Evolutionary conservation across 1,139 yeast species (phyloP), one percentile per base, ranked within the genome.

Genomic region (Casaregolazyma lundiana): DNA sequence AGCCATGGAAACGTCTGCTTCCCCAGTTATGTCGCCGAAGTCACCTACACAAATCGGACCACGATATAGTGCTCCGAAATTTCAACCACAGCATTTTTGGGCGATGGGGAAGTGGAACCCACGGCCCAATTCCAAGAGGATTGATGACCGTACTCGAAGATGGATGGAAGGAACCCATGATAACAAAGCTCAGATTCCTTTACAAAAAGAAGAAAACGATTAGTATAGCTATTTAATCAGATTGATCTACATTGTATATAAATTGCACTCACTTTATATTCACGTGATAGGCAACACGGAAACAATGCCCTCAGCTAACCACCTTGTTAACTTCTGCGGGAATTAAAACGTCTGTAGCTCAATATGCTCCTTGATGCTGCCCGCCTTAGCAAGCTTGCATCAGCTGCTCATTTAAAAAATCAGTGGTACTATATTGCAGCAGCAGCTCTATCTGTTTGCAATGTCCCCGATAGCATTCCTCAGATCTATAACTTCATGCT

Each of bases 371-470:
- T 84, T 8, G 84, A 83, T 3, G 73, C 90, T 0, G 81, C 80
- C 51, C 70, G 92, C 50, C 71, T 87, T 18, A 75, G 76, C 0
- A 72, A 72, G 49, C 66, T 88, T 34, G 66, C 80, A 0, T 58
- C 68, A 4, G 69, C 82, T 70, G 68, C 87, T 51, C 67, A 72
- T 61, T 63, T 84, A 62, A 57, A 77, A 66, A 50, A 65, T 57
- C 63, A 77, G 22, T 89, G 97, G 96, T 86, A 81, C 60, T 70
- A 73, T 41, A 69, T 88, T 16, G 92, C 96, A 0, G 86, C 95
- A 13, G 87, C 94, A 0, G 78, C 95, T 18, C 74, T 89, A 49
- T 80, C 92, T 2, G 92, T 83, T 8, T 81, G 92, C 59, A 89
- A 89, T 60, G 78, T 76, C 51, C 95, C 96, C 0, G 78, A 81